Conservation (phyloP, 768 basidiomycete genomes). For the Crassisporium funariophilum region DNA sequence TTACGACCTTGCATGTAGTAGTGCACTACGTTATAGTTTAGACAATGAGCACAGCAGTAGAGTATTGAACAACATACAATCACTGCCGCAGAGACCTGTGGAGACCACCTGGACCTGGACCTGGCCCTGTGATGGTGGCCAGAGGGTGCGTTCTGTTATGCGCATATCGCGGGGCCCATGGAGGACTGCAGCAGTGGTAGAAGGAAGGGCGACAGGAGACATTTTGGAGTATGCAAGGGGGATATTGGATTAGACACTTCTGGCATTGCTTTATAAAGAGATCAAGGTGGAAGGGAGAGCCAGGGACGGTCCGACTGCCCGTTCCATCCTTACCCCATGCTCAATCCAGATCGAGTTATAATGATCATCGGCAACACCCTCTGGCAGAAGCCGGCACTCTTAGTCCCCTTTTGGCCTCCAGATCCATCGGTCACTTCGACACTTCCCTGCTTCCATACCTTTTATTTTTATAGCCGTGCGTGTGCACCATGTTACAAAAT, state of each 20-base stretch:
- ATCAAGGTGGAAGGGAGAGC: neutral
- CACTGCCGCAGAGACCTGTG: constrained; percentile 91
- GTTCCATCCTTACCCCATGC: neutral
- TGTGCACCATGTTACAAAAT: too few relatives aligned
- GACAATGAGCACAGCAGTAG: neutral
- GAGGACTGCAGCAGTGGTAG: constrained; percentile 77
- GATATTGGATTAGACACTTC: neutral
- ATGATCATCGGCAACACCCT: too few relatives aligned
- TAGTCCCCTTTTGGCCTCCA: too few relatives aligned
- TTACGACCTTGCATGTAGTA: constrained; percentile 90
- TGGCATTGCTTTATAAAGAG: neutral
- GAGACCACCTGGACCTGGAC: constrained; percentile 79
- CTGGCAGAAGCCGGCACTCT: too few relatives aligned
- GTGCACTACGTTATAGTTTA: constrained; percentile 61
- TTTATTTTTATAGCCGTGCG: too few relatives aligned
- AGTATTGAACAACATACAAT: constrained; percentile 49
- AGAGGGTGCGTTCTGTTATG: constrained; percentile 70
- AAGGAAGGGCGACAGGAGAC: constrained; percentile 48
- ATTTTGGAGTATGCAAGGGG: constrained; percentile 27
- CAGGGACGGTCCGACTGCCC: neutral
- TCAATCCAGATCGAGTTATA: constrained; percentile 2
- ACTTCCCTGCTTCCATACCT: too few relatives aligned
- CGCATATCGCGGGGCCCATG: constrained; percentile 84
- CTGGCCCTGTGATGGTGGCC: constrained; percentile 70
- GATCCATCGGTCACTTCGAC: too few relatives aligned